Percentiles rank a stretch among this genome's conserved stretches.
These are phyloP conservation scores for Samsoniella hepiali DNA, from an alignment of 2,329 filamentous ascomycete species.

Conservation along the genomic window DNA sequence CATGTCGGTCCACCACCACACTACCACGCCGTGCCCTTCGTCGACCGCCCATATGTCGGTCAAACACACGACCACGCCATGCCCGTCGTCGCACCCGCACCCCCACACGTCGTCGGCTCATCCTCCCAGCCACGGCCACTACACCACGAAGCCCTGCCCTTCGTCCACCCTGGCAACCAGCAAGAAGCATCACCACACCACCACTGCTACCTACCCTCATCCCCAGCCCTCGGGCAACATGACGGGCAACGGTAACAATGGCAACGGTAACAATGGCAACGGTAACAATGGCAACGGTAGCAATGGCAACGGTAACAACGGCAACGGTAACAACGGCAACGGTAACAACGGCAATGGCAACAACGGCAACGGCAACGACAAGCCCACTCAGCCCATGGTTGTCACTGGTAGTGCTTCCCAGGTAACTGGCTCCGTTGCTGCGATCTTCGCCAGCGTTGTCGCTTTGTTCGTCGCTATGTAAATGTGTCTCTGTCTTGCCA, in stretches of 20 bases:
- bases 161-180: background rate
- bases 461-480: constrained; percentile 6
- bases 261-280: background rate
- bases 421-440: background rate
- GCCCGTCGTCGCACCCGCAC: background rate
- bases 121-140: background rate
- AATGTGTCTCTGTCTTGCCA: background rate
- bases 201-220: background rate
- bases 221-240: too few relatives aligned
- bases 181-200: constrained; percentile 1
- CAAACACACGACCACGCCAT: too few relatives aligned
- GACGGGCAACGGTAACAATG: background rate
- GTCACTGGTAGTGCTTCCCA: background rate
- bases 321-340: background rate
- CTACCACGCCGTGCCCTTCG: background rate
- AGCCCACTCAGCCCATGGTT: background rate
- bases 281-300: background rate
- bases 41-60: too few relatives aligned
- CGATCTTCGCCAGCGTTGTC: background rate
- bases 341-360: background rate
- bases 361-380: background rate
- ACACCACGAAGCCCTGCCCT: background rate
- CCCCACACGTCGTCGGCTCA: background rate
- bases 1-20: too few relatives aligned
- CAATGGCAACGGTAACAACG: background rate